Percentiles rank a stretch among this genome's conserved stretches.
Evolutionary conservation across 2,329 filamentous ascomycete species (phyloP).

Genomic region (Trichoderma oligosporum): DNA sequence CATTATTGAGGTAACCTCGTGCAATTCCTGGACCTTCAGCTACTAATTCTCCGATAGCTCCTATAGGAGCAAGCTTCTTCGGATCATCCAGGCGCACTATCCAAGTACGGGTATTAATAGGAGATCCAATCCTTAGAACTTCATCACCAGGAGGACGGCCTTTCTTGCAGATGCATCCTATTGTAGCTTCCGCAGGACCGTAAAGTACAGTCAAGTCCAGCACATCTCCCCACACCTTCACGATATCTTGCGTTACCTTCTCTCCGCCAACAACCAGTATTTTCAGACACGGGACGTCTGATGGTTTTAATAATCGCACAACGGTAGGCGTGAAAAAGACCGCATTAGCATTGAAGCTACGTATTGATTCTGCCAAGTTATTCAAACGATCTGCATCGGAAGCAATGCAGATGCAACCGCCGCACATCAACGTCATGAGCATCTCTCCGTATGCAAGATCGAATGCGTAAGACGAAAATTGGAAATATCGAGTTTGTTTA

Average conservation of each 20-base stretch:
- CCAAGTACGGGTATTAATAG: slow-evolving; percentile 17
- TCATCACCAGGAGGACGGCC: neutral
- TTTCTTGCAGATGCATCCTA: neutral
- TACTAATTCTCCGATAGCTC: slow-evolving; percentile 23
- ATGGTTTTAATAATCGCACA: slow-evolving; percentile 17
- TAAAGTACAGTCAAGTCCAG: slow-evolving; percentile 6
- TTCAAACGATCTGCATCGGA: slow-evolving; percentile 21
- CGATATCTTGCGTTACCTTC: neutral
- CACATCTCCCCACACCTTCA: slow-evolving; percentile 14
- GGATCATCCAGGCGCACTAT: slow-evolving; percentile 21
- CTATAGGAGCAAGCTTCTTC: slow-evolving; percentile 21
- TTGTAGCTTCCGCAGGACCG: slow-evolving; percentile 20
- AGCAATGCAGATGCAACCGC: neutral
- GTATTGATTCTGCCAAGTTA: slow-evolving; percentile 21
- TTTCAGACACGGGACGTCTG: neutral
- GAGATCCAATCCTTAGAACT: slow-evolving; percentile 14
- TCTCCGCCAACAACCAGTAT: neutral
- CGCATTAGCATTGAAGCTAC: slow-evolving; percentile 19
- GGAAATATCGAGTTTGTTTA: neutral
- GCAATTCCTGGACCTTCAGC: slow-evolving; percentile 24
- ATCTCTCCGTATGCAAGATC: slow-evolving; percentile 6
- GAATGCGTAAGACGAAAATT: slow-evolving; percentile 12
- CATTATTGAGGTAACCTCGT: slow-evolving; percentile 20
- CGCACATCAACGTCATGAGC: no score
- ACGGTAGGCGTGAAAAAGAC: no score